phyloP scores from a whole-genome alignment of 1,284 basidiomycete genomes.

The Rhodotorula sp. region DNA sequence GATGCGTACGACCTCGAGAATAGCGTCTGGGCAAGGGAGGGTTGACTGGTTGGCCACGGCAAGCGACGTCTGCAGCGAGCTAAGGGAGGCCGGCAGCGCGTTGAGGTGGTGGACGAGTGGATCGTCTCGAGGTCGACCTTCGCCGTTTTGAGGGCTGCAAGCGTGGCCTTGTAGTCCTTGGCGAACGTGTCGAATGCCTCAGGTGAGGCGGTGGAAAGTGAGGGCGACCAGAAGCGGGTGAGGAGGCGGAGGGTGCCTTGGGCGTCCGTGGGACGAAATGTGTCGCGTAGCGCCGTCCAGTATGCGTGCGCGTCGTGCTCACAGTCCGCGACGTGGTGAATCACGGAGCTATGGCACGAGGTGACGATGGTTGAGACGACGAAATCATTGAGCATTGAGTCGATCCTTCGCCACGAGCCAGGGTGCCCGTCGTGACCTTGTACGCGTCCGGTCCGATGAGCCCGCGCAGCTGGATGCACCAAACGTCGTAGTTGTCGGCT shows the following conservation, averaged over 20 bases:
- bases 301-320: not conserved
- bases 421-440: not conserved
- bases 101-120: conserved; percentile 4
- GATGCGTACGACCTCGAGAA: conserved; percentile 9
- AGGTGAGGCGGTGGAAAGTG: not conserved
- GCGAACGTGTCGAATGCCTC: conserved; percentile 1
- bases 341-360: not conserved
- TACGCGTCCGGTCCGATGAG: not conserved
- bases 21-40: not conserved
- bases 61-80: not conserved
- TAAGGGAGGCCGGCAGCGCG: not conserved
- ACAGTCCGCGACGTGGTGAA: conserved; percentile 1
- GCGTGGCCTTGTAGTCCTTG: not conserved
- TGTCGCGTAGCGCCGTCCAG: not conserved
- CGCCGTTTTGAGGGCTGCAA: not conserved
- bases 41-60: not conserved
- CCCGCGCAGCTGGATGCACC: not conserved
- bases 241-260: not conserved
- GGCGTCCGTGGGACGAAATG: not conserved
- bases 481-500: conserved; percentile 9
- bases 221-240: conserved; percentile 4
- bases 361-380: conserved; percentile 1
- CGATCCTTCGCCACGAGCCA: no score
- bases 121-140: not conserved
- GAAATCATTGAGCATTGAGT: not conserved